Evolutionary conservation across 2,329 filamentous ascomycete genomes (phyloP).

Genomic region (Didymella glomerata): DNA sequence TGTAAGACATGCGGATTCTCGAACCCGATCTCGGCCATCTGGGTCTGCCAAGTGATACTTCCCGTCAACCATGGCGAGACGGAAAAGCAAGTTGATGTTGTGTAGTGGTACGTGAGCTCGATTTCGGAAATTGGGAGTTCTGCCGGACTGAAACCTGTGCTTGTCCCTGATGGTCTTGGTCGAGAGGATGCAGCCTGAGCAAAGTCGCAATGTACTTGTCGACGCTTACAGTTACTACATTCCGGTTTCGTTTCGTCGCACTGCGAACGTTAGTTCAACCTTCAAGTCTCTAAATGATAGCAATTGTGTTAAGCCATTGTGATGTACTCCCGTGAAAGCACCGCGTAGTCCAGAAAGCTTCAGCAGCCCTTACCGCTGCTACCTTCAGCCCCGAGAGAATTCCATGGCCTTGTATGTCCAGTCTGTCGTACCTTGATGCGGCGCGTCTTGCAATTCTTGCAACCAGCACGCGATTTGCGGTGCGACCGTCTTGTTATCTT

Average conservation of each 20-base stretch:
- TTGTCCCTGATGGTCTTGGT: not conserved
- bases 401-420: not conserved
- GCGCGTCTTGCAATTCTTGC: conserved; percentile 39
- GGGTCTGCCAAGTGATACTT: conserved; percentile 25
- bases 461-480: conserved; percentile 41
- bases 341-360: not conserved
- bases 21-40: conserved; percentile 34
- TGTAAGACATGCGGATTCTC: conserved; percentile 31
- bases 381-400: not conserved
- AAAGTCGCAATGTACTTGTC: conserved; percentile 37
- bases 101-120: conserved; percentile 41
- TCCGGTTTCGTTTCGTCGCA: conserved; percentile 42
- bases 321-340: not conserved
- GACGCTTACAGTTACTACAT: conserved; percentile 36
- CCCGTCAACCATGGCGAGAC: conserved; percentile 30
- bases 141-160: not conserved
- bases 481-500: conserved; percentile 37
- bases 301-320: not conserved
- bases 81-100: conserved; percentile 36
- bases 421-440: conserved; percentile 36
- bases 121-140: conserved; percentile 31
- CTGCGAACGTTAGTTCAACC: conserved; percentile 19
- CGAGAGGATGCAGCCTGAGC: not conserved
- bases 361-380: not conserved
- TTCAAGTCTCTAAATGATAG: not conserved